These are phyloP conservation scores for Acaromyces ingoldii DNA, from an alignment of 1,284 basidiomycete genomes.

Conservation along the genomic window DNA sequence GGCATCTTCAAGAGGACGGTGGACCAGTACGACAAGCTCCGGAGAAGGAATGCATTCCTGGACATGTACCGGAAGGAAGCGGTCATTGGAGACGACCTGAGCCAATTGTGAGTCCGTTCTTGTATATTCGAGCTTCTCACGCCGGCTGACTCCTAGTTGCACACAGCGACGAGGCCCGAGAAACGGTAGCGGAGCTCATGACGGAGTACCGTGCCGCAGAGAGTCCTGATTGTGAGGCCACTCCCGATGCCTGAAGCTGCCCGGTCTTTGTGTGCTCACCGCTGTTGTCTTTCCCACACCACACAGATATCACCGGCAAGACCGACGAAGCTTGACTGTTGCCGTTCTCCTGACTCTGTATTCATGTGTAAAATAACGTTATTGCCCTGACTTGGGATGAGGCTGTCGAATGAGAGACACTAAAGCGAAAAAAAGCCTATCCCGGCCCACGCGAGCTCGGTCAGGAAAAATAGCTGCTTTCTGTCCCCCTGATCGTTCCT, in stretches of 20 bases:
- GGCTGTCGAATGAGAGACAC: too few relatives aligned
- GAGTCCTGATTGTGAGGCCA: constrained; percentile 24
- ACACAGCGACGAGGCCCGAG: constrained; percentile 43
- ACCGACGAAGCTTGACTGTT: constrained; percentile 4
- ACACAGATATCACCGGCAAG: constrained; percentile 8
- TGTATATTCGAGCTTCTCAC: neutral
- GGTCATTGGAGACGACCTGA: constrained; percentile 43
- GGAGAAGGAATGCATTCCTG: constrained; percentile 87
- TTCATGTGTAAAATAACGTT: too few relatives aligned
- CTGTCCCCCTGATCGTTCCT: too few relatives aligned
- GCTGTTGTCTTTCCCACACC: neutral
- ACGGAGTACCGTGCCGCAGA: constrained; percentile 48
- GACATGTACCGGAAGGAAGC: constrained; percentile 97
- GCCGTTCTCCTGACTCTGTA: too few relatives aligned
- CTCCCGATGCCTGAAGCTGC: neutral
- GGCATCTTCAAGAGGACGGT: constrained; percentile 80
- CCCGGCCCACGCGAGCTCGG: too few relatives aligned
- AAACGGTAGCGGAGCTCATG: constrained; percentile 47
- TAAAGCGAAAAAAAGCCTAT: too few relatives aligned
- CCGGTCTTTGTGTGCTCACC: neutral
- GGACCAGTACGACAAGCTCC: constrained; percentile 85
- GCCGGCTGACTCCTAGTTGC: neutral
- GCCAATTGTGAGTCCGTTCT: constrained; percentile 25
- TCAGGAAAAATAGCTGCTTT: too few relatives aligned
- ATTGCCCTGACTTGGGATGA: too few relatives aligned